Evolutionary conservation across 176 grass and related monocot species (phyloP), one percentile per base, ranked within the genome.

Genomic region (Carex kokanica): DNA sequence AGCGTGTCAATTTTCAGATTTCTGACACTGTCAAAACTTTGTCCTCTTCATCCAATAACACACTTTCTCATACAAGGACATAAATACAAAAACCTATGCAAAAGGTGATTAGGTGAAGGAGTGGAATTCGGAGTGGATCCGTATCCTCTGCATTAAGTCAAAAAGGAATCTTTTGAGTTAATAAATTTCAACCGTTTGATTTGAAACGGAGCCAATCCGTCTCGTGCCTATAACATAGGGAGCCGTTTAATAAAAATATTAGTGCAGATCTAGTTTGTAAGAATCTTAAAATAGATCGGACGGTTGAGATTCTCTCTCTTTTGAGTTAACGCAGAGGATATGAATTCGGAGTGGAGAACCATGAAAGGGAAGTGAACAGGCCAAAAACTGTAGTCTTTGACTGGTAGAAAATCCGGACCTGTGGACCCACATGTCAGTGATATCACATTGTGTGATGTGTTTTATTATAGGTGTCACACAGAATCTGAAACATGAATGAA

Each of bases 11-110:
- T 25, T 54, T 75, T 75, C 47, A 54, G 72, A 27, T 9, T 54
- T 47, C 72, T 75, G 47, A 75, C 71, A 75, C 47, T 5, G 45
- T 38, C 69, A 38, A 38, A 73, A 73, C 64, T 71, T n/a, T 20
- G 67, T 74, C 20, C 27, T 53, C 23, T 24, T 13, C 0, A 14
- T 52, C 71, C 14, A 74, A 74, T 53, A 53, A 51, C 11, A 52
- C 16, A 5, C 21, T n/a, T n/a, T n/a, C n/a, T 13, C 45, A 53
- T 74, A 5, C 71, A 74, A 53, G 71, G 71, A 21, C 47, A 53
- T 41, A 71, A 41, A 71, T 4, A 45, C 38, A 71, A 77, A 54
- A 77, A 77, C 27, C 49, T 74, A 74, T 8, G 41, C 61, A 67
- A 75, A n/a, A n/a, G n/a, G n/a, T n/a, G n/a, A n/a, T n/a, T n/a